These are phyloP conservation scores for Botrytis sinoallii DNA, from an alignment of 2,329 filamentous ascomycete species.

Conservation along the genomic window DNA sequence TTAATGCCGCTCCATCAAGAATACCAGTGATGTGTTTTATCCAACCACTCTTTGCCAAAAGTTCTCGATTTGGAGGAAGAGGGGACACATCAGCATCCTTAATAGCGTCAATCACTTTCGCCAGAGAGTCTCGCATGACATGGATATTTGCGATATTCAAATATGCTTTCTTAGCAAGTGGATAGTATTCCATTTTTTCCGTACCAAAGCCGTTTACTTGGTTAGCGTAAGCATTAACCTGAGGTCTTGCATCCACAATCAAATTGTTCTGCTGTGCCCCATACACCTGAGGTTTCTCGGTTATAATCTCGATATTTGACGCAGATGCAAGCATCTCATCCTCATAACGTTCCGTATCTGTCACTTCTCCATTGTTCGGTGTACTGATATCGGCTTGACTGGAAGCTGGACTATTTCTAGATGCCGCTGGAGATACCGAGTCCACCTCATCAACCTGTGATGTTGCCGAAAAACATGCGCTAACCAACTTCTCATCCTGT, in stretches of 20 bases:
- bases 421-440: constrained; percentile 28
- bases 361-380: constrained; percentile 44
- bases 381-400: constrained; percentile 51
- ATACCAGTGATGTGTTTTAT: constrained; percentile 83
- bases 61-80: constrained; percentile 75
- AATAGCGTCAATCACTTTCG: constrained; percentile 81
- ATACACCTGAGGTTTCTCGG: constrained; percentile 68
- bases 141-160: constrained; percentile 98
- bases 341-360: constrained; percentile 63
- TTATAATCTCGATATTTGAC: constrained; percentile 47
- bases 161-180: constrained; percentile 85
- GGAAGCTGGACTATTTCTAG: constrained; percentile 42
- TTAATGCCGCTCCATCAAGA: constrained; percentile 78
- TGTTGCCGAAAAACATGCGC: constrained; percentile 80
- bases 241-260: constrained; percentile 93
- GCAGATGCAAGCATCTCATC: constrained; percentile 59
- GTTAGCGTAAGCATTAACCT: constrained; percentile 91
- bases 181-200: constrained; percentile 98
- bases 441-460: constrained; percentile 31
- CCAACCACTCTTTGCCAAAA: constrained; percentile 83
- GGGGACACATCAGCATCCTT: constrained; percentile 89
- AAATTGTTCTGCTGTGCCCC: constrained; percentile 91
- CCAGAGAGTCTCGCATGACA: constrained; percentile 89
- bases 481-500: constrained; percentile 91
- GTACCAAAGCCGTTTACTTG: constrained; percentile 90